phyloP scores from a whole-genome alignment of 768 basidiomycete species.

The Xerocomellus chrysenteron region DNA sequence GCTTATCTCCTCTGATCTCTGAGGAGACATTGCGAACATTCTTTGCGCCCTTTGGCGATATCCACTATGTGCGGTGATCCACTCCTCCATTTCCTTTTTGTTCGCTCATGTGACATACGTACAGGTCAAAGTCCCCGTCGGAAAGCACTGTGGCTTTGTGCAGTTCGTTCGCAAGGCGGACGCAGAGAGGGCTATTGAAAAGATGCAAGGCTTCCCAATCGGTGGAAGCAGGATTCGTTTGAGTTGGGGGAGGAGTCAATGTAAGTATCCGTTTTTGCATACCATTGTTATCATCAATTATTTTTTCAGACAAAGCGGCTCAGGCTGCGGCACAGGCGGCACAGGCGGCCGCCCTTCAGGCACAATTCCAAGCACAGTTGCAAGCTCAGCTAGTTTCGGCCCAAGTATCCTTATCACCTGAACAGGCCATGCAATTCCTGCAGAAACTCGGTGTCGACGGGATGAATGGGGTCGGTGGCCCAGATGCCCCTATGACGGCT shows the following conservation, averaged over 20 bases:
- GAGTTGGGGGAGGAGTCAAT: conserved; percentile 94
- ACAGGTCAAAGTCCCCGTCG: conserved; percentile 94
- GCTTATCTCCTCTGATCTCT: conserved; percentile 81
- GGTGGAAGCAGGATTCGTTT: conserved; percentile 88
- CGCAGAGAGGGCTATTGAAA: conserved; percentile 90
- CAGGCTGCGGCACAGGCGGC: conserved; percentile 86
- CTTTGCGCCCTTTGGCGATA: conserved; percentile 90
- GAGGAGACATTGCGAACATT: conserved; percentile 91
- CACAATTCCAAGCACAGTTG: conserved; percentile 38
- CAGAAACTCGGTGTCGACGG: conserved; percentile 52
- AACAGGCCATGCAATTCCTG: conserved; percentile 62
- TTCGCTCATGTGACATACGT: conserved; percentile 6
- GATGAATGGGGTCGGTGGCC: conserved; percentile 27
- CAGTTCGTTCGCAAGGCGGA: conserved; percentile 92
- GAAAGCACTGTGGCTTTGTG: conserved; percentile 94
- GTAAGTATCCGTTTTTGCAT: conserved; percentile 35
- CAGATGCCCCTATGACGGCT: conserved; percentile 7
- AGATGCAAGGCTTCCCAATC: conserved; percentile 96
- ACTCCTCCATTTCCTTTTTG: background rate
- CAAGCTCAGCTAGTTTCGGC: conserved; percentile 32
- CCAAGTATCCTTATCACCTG: conserved; percentile 44
- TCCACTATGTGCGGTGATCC: conserved; percentile 70
- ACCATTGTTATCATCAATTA: conserved; percentile 2
- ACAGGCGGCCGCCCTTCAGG: conserved; percentile 69
- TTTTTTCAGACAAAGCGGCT: conserved; percentile 74